Percentiles rank a stretch among this genome's conserved stretches.
These are phyloP conservation scores for Bipolaris bicolor DNA, from an alignment of 2,329 filamentous ascomycete species.

Conservation along the genomic window DNA sequence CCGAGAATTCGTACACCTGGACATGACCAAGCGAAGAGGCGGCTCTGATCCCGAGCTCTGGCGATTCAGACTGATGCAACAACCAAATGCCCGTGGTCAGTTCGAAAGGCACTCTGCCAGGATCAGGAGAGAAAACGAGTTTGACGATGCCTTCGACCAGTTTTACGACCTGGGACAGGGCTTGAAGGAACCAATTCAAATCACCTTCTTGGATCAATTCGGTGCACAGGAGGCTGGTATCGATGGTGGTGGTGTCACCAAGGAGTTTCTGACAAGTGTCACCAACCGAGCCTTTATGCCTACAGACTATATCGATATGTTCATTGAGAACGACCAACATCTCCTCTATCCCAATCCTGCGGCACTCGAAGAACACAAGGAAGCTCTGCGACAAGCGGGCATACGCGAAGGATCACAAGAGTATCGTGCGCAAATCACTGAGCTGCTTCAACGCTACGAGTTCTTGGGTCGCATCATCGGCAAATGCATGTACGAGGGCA, in stretches of 20 bases:
- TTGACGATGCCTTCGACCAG: conserved; percentile 82
- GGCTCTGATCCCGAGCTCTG: conserved; percentile 75
- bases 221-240: conserved; percentile 88
- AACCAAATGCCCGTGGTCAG: conserved; percentile 43
- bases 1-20: conserved; percentile 84
- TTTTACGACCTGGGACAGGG: conserved; percentile 83
- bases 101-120: conserved; percentile 69
- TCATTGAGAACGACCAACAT: conserved; percentile 83
- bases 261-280: conserved; percentile 91
- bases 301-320: conserved; percentile 64
- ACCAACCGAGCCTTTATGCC: conserved; percentile 82
- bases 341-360: conserved; percentile 87
- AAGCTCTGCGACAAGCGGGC: conserved; percentile 61
- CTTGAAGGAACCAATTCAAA: conserved; percentile 93
- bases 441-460: conserved; percentile 77
- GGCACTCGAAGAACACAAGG: conserved; percentile 71
- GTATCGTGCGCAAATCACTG: conserved; percentile 63
- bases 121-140: conserved; percentile 78
- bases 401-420: conserved; percentile 60
- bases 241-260: conserved; percentile 95
- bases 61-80: conserved; percentile 63
- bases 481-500: conserved; percentile 97
- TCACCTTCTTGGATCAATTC: conserved; percentile 93
- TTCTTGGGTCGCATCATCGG: conserved; percentile 92
- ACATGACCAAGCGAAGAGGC: conserved; percentile 76